phyloP scores from a whole-genome alignment of 139 green algal species.

The Chlamydomonas schloesseri region DNA sequence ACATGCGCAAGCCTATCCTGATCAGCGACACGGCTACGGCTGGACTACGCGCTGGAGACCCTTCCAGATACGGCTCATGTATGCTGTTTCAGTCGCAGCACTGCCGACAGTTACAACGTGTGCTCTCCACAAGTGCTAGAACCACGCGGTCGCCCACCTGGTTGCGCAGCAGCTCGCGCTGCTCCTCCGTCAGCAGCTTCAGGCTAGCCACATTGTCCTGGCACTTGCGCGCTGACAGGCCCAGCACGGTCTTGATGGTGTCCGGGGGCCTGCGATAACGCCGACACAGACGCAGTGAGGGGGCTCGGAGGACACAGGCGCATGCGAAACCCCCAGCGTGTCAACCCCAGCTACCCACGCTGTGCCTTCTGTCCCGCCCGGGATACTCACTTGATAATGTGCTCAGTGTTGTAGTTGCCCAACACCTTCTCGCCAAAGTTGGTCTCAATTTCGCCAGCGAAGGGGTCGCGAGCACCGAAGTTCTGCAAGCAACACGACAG shows the following conservation, averaged over 20 bases:
- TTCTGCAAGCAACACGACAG: constrained; percentile 59
- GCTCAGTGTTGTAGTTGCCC: constrained; percentile 93
- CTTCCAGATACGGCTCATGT: no score
- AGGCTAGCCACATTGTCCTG: constrained; percentile 59
- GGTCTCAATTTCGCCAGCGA: constrained; percentile 84
- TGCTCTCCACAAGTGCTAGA: no score
- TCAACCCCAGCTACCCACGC: neutral
- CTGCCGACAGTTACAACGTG: no score
- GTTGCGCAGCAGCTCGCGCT: constrained; percentile 59
- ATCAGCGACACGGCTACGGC: no score
- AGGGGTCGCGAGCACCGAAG: constrained; percentile 89
- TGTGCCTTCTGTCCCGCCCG: no score
- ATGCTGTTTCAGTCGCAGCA: no score
- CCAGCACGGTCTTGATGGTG: constrained; percentile 51
- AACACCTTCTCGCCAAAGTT: constrained; percentile 89
- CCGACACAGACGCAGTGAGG: neutral
- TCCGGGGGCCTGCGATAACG: constrained; percentile 56
- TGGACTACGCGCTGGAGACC: no score
- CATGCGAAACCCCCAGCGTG: no score
- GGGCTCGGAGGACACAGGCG: no score
- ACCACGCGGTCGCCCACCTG: constrained; percentile 59
- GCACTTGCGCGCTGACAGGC: constrained; percentile 46
- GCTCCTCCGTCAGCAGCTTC: constrained; percentile 46
- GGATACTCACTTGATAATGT: constrained; percentile 83
- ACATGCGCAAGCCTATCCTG: no score